Percentiles rank a stretch among this genome's conserved stretches.
These are phyloP conservation scores for Penicillium mononematosum DNA, from an alignment of 495 filamentous ascomycete genomes.

Conservation along the genomic window DNA sequence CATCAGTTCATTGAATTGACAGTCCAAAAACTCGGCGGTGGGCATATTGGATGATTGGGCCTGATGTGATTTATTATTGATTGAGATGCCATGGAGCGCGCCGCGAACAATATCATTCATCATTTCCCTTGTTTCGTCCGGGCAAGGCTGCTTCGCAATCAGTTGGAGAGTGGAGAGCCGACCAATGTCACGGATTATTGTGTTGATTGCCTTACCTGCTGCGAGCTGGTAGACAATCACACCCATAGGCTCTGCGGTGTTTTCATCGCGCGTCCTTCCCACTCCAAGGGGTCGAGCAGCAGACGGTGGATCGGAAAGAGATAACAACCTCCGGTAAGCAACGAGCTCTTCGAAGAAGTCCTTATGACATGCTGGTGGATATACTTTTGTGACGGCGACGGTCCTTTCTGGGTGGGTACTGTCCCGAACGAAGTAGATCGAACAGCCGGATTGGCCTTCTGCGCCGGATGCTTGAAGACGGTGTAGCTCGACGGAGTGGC, in stretches of 20 bases:
- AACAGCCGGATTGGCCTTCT: constrained; percentile 4
- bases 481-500: neutral
- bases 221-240: constrained; percentile 5
- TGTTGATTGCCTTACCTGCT: constrained; percentile 1
- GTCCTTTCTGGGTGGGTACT: neutral
- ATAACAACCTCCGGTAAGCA: neutral
- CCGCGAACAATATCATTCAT: constrained; percentile 3
- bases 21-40: neutral
- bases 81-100: neutral
- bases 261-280: constrained; percentile 1
- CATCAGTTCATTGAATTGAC: neutral
- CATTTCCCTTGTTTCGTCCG: neutral
- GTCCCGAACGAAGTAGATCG: constrained; percentile 1
- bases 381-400: neutral
- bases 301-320: constrained; percentile 4
- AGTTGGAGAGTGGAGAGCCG: neutral
- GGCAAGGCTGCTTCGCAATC: neutral
- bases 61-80: neutral
- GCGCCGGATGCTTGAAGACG: constrained; percentile 4
- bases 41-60: neutral
- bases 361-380: constrained; percentile 1
- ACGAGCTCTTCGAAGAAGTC: constrained; percentile 3
- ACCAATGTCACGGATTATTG: constrained; percentile 2
- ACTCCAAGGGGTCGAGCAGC: constrained; percentile 1
- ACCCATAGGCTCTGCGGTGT: neutral